Base-by-base conservation (phyloP, 2,329 filamentous ascomycete genomes). In the Zymoseptoria ardabiliae region DNA sequence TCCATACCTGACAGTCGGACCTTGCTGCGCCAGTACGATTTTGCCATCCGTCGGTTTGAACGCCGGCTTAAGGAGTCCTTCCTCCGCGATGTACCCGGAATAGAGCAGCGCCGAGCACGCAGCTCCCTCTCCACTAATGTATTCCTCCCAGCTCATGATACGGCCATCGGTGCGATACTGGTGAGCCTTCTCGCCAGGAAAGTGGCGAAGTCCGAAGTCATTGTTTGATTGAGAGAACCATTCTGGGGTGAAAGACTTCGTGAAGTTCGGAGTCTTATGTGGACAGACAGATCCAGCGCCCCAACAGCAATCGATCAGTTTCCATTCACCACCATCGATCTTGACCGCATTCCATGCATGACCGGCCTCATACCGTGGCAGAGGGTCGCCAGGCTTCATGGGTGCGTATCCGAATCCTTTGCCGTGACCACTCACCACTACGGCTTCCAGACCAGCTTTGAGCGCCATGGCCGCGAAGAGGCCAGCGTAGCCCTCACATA, bases 331-430 rank as follows among this genome's bases (percentile, higher is more conserved):
- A 23, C 86, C 83, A 68, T 97, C 93, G 60, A 97, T 91, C 52
- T 68, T 66, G 6, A 97, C 90, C 0, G 89, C 92, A 69, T 96
- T 97, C 94, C 94, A 97, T 0, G 94, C 93, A 73, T 97, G 93
- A 1, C 84, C 80, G 3, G 56, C 67, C 2, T 69, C 76, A 56
- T 86, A 77, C 20, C 81, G 82, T 2, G 92, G 92, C 0, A 88
- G 72, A 0, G 82, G 77, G 56, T 88, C 79, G 3, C 88, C 89
- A 0, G 85, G 81, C 48, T 80, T 77, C 7, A 91, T 75, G 0
- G 85, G 74, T 0, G 71, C 73, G 73, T 91, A 87, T 1, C 91
- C 90, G 66, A 82, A 93, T 0, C 94, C 94, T 74, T 97, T 97
- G 35, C 92, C 90, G 66, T 94, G 88, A 1, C 93, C 91, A 1